phyloP scores from a whole-genome alignment of 192 early-diverging fungal genomes.

The Backusella australiensis region DNA sequence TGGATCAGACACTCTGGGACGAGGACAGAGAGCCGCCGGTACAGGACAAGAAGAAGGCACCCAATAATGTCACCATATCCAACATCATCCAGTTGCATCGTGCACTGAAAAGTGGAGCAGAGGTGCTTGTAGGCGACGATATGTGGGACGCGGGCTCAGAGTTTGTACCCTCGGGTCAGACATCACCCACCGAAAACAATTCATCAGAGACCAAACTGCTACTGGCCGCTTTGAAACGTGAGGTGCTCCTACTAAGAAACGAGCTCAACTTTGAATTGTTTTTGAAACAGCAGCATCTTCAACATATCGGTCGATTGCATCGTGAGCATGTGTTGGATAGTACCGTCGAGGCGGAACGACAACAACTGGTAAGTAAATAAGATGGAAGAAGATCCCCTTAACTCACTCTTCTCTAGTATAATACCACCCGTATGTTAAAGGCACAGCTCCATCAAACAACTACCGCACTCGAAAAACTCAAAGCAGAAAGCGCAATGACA shows the following conservation, averaged over 20 bases:
- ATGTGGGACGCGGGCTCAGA: constrained; percentile 23
- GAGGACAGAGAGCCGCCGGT: not conserved
- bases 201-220: constrained; percentile 25
- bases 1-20: constrained; percentile 29
- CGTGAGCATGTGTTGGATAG: constrained; percentile 55
- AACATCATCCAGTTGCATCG: constrained; percentile 37
- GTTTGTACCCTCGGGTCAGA: not conserved
- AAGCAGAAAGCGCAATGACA: constrained; percentile 38
- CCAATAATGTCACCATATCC: constrained; percentile 24
- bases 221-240: constrained; percentile 45
- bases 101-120: constrained; percentile 43
- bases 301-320: constrained; percentile 57
- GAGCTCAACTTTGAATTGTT: constrained; percentile 63
- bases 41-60: not conserved
- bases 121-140: constrained; percentile 40
- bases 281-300: constrained; percentile 58
- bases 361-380: constrained; percentile 35
- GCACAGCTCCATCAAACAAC: constrained; percentile 44
- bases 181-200: not conserved
- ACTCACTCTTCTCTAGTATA: constrained; percentile 30
- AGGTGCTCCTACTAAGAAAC: constrained; percentile 51
- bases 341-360: constrained; percentile 51
- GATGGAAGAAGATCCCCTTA: not conserved
- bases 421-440: constrained; percentile 45
- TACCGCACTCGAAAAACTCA: constrained; percentile 43